Conservation (phyloP, 2,329 filamentous ascomycete genomes). For the Scortechinia acanthostroma region DNA sequence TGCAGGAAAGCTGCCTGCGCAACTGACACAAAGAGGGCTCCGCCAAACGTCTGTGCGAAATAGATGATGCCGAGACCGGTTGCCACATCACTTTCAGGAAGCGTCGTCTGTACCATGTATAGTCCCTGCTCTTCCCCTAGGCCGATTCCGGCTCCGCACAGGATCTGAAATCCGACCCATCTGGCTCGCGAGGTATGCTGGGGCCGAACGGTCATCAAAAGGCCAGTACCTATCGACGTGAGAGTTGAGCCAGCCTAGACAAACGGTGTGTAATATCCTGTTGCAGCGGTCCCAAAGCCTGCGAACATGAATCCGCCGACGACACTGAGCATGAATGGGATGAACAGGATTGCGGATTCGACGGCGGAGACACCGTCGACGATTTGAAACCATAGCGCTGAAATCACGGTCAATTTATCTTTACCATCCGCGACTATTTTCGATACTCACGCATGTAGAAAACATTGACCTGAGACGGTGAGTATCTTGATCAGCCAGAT, state of each 20-base stretch:
- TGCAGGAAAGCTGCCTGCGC: not conserved
- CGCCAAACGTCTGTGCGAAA: slow-evolving; percentile 3
- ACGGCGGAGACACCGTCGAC: not conserved
- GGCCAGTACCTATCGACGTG: not conserved
- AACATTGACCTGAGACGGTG: slow-evolving; percentile 2
- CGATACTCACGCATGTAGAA: slow-evolving; percentile 4
- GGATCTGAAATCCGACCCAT: slow-evolving; percentile 1
- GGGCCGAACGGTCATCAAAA: not conserved
- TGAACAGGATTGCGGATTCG: not conserved
- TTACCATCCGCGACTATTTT: not conserved
- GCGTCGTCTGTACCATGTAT: not conserved
- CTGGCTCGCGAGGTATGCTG: not conserved
- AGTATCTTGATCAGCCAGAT: not conserved
- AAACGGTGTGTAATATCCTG: not conserved
- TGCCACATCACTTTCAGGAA: not conserved
- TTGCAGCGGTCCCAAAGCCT: not conserved
- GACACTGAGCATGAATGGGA: not conserved
- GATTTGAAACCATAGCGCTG: not conserved
- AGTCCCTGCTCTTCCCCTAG: not conserved
- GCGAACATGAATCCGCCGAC: not conserved
- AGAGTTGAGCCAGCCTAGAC: not conserved
- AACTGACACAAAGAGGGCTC: not conserved
- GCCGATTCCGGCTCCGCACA: not conserved
- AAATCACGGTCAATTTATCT: not conserved
- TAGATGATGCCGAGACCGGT: not conserved